Base-by-base conservation (phyloP, 2,329 filamentous ascomycete species). In the Microcera coccophila region DNA sequence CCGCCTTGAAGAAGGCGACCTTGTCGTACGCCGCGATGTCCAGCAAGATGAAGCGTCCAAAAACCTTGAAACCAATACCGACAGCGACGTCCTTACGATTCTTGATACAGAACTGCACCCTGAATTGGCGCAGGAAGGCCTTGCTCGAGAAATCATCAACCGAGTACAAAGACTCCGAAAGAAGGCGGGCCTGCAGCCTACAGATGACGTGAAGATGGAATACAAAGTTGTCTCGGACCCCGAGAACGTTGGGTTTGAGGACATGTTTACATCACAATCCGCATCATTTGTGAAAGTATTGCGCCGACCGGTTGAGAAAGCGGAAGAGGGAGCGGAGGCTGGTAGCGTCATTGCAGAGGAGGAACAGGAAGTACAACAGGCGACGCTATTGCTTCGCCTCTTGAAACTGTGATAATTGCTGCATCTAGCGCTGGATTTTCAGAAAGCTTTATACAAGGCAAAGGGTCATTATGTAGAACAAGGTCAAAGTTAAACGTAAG, bases 201-300 rank as follows among this genome's bases (percentile, higher is more conserved):
- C 91, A 0, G 93, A 98, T 61, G 93, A 97, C 61, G 84, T 98
- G 49, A 87, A 85, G 70, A 95, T 98, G 87, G 87, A 94, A 65
- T 97, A 95, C 70, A 76, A 76, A 44, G 81, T 97, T 4, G 69
- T 94, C 37, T 76, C 80, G 7, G 90, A 95, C 60, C 86, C 87
- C 0, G 86, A 93, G 2, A 76, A 80, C 34, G 76, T 90, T 45
- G 88, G 87, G 4, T 66, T 95, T 18, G 79, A 76, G 44, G 73
- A 76, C 41, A 82, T 83, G 3, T 89, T 94, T 60, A 73, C 79
- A 51, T 77, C 77, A 28, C 87, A 94, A 60, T 68, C 77, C 17
- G 65, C 73, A 34, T 71, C 78, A 24, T 87, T 95, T 59, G 83
- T 86, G 64, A 93, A 89, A 71, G 83, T 82, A 17, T 66, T 95